These are phyloP conservation scores for Rauvolfia tetraphylla DNA, from an alignment of 257 asterid genomes.

Conservation along the genomic window DNA sequence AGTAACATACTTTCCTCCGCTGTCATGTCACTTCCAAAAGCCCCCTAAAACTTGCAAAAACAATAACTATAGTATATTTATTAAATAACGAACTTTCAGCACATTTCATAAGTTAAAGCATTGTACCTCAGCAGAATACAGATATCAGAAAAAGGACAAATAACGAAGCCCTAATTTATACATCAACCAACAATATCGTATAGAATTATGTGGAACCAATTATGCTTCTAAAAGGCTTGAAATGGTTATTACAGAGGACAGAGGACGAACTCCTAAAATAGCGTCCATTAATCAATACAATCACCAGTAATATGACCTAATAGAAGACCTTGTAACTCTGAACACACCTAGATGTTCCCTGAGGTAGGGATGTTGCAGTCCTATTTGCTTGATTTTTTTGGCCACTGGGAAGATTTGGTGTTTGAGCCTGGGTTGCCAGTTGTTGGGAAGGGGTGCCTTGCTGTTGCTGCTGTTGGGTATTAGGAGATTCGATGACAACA, in stretches of 20 bases:
- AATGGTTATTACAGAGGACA: constrained; percentile 52
- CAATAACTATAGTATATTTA: not conserved
- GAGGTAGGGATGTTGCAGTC: constrained; percentile 76
- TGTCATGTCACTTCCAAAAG: not conserved
- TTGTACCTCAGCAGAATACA: constrained; percentile 3
- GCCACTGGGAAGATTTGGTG: constrained; percentile 49
- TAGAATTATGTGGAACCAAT: constrained; percentile 35
- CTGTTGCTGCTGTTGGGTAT: constrained; percentile 41
- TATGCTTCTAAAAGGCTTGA: constrained; percentile 23
- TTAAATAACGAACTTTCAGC: not conserved
- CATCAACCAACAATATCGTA: constrained; percentile 31
- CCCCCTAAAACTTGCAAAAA: not conserved
- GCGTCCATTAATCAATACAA: constrained; percentile 53
- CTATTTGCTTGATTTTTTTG: constrained; percentile 70
- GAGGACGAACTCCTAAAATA: constrained; percentile 33
- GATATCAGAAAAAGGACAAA: constrained; percentile 12
- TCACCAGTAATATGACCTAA: constrained; percentile 52
- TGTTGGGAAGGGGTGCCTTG: constrained; percentile 57
- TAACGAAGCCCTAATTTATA: constrained; percentile 30
- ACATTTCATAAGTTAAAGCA: not conserved
- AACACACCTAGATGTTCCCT: constrained; percentile 99
- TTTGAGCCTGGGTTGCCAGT: constrained; percentile 45
- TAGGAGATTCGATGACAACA: constrained; percentile 39
- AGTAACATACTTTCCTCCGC: not conserved
- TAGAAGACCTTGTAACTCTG: constrained; percentile 74